Percentiles rank a stretch among this genome's conserved stretches.
Conservation (phyloP, 1,139 yeast species). For the Pichia sp. region DNA sequence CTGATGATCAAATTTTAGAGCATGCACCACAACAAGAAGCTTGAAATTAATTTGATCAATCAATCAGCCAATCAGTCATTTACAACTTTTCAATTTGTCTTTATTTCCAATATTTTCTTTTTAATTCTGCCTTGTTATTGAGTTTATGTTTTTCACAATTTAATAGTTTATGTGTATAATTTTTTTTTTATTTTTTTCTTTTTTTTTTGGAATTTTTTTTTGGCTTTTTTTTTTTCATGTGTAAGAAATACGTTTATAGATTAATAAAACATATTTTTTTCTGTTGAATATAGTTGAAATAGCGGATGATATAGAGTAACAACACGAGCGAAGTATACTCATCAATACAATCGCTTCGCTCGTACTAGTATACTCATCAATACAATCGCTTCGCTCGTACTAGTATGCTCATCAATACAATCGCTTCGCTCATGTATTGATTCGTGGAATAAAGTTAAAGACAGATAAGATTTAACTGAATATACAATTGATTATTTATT, state of each 20-base stretch:
- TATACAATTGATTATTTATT: not conserved
- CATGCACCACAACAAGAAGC: slow-evolving; percentile 48
- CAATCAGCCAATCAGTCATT: not conserved
- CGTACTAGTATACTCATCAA: too few relatives aligned
- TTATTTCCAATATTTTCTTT: not conserved
- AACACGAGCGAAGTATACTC: too few relatives aligned
- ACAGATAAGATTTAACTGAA: not conserved
- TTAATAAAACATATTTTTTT: not conserved
- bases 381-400: too few relatives aligned
- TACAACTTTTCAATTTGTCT: not conserved
- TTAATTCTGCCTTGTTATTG: not conserved
- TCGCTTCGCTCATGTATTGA: too few relatives aligned
- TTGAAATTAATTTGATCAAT: slow-evolving; percentile 2
- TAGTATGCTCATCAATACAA: too few relatives aligned
- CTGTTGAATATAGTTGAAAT: not conserved
- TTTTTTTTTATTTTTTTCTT: slow-evolving; percentile 6
- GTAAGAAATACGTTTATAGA: not conserved
- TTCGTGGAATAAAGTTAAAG: not conserved
- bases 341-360: too few relatives aligned
- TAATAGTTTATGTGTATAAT: slow-evolving; percentile 2
- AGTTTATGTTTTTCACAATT: slow-evolving; percentile 4
- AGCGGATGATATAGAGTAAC: not conserved
- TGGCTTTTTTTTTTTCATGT: slow-evolving; percentile 5
- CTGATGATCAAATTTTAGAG: slow-evolving; percentile 70
- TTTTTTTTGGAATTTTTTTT: slow-evolving; percentile 4